phyloP scores from a whole-genome alignment of 106 monocot species.

The Dendrobium officinale region DNA sequence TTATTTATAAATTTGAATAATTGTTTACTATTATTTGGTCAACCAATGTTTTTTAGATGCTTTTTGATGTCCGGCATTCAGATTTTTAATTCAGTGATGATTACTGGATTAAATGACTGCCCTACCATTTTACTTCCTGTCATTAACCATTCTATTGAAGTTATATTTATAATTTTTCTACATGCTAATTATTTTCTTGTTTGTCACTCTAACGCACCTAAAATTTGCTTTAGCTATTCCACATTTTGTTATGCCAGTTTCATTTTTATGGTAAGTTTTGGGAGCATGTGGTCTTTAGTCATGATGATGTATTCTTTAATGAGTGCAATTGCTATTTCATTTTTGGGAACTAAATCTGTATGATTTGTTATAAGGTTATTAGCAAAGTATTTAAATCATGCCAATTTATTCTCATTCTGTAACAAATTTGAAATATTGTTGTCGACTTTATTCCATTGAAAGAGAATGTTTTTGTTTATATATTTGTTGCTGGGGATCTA shows the following conservation, averaged over 20 bases:
- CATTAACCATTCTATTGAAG: background rate
- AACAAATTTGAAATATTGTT: background rate
- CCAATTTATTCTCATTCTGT: background rate
- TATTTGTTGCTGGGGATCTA: background rate
- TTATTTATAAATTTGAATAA: background rate
- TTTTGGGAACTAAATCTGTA: background rate
- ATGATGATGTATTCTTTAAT: background rate
- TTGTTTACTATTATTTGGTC: background rate
- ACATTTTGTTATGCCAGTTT: background rate
- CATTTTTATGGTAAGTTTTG: background rate
- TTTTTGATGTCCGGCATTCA: too few relatives aligned
- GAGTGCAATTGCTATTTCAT: background rate
- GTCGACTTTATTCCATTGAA: background rate
- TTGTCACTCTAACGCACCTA: background rate
- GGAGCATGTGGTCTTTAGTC: background rate
- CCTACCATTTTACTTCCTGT: background rate
- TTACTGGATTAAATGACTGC: background rate
- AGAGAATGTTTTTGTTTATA: background rate
- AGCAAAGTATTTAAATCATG: background rate
- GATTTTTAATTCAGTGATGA: background rate
- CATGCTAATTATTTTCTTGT: background rate
- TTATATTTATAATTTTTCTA: background rate
- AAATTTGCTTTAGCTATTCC: background rate
- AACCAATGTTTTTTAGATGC: background rate
- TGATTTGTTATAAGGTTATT: background rate